A percentile compares a stretch with the other conserved stretches of the same genome.
Evolutionary conservation across 768 basidiomycete species (phyloP).

Genomic region (Boletus tomentosulus): DNA sequence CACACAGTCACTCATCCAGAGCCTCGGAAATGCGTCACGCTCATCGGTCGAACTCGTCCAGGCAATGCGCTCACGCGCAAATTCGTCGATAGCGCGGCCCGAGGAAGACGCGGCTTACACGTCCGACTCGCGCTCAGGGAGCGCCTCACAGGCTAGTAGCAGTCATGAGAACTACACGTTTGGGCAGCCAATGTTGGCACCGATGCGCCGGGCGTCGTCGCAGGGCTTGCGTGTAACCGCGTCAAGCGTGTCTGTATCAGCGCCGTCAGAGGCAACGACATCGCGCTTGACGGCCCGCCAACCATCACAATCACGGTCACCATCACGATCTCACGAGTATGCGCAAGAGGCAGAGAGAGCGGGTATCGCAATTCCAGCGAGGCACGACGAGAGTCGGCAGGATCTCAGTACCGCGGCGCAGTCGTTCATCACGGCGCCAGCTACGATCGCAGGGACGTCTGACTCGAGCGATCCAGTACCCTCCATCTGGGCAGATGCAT

Average conservation of each 20-base stretch:
- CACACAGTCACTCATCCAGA: slow-evolving; percentile 64
- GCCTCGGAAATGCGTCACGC: slow-evolving; percentile 55
- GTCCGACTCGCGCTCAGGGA: slow-evolving; percentile 41
- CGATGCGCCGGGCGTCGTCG: slow-evolving; percentile 18
- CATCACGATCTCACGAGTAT: not conserved
- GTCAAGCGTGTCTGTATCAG: slow-evolving; percentile 22
- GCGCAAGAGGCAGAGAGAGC: slow-evolving; percentile 10
- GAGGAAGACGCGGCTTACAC: slow-evolving; percentile 46
- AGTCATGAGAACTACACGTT: slow-evolving; percentile 73
- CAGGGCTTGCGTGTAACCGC: slow-evolving; percentile 14
- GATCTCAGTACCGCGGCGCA: slow-evolving; percentile 68
- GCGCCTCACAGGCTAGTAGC: slow-evolving; percentile 39
- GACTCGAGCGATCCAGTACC: slow-evolving; percentile 47
- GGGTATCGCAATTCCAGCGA: slow-evolving; percentile 26
- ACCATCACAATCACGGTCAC: slow-evolving; percentile 10
- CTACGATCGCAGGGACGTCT: slow-evolving; percentile 53
- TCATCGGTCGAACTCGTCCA: slow-evolving; percentile 58
- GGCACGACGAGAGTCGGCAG: slow-evolving; percentile 39
- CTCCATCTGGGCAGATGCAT: slow-evolving; percentile 45
- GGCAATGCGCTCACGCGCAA: slow-evolving; percentile 48
- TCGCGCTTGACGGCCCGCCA: slow-evolving; percentile 20
- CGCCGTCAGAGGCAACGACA: slow-evolving; percentile 25
- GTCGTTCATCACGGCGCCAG: slow-evolving; percentile 66
- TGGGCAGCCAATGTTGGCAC: slow-evolving; percentile 49
- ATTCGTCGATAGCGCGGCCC: slow-evolving; percentile 68